Evolutionary conservation across 2,329 filamentous ascomycete species (phyloP), one percentile per base, ranked within the genome.

Genomic region (Ascochyta koolunga): DNA sequence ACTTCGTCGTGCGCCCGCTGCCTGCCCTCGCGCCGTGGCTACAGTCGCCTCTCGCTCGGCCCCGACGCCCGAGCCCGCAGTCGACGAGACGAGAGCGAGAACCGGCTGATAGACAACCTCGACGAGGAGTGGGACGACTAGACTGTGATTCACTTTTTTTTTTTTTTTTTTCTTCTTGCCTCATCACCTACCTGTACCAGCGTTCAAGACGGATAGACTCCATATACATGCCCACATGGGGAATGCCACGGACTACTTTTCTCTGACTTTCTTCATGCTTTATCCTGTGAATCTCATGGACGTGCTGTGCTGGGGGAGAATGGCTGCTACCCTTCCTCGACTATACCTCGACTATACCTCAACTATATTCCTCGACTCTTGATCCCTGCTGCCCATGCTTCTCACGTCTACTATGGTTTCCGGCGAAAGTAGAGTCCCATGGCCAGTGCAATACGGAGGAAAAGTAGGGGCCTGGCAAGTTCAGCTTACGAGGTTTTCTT

Each of bases 101-200:
- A 98, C 75, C 81, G 92, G 59, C 78, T 98, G 65, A 98, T 99
- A 73, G 93, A 98, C 74, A 91, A 97, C 75, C 81, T 97, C 55
- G 95, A 98, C 68, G 93, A 98, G 74, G 93, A 97, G 72, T 98
- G 93, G 93, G 93, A 97, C 65, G 93, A 96, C 62, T 82, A 63
- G 50, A 48, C 29, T 13, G 21, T 2, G 6, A 24, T 11, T 16
- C 5, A 1, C 5, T 22, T 22, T 37, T 31, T 25, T 16, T 47
- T 24, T 24, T n/a, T 24, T 18, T 32, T 13, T 27, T 27, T 27
- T 46, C n/a, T n/a, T 25, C 10, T 46, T 29, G 42, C 13, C 21
- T 21, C n/a, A 37, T 11, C 33, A 38, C 19, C 38, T 15, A 31
- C 9, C 21, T n/a, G 27, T 31, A 35, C 7, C 8, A 25, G 44